Percentiles rank a stretch among this genome's conserved stretches.
phyloP scores from a whole-genome alignment of 75 land plant genomes.

The Cupressus sempervirens region DNA sequence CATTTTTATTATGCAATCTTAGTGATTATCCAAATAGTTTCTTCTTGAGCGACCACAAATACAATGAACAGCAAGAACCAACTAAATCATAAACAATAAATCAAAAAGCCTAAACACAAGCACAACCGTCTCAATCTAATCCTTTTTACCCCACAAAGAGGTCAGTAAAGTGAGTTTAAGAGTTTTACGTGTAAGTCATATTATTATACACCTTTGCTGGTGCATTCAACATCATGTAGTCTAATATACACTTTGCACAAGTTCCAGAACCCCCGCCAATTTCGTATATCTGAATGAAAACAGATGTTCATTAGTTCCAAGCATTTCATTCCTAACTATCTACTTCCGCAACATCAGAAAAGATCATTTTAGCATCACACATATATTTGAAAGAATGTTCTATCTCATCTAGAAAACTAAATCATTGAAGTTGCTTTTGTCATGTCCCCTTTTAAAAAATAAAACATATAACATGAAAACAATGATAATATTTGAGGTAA shows the following conservation, averaged over 20 bases:
- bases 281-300: slow-evolving; percentile 75
- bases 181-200: slow-evolving; percentile 87
- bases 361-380: not conserved
- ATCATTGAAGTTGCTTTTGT: not conserved
- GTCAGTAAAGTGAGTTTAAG: not conserved
- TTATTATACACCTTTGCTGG: slow-evolving; percentile 72
- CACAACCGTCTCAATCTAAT: not conserved
- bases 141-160: not conserved
- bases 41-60: not conserved
- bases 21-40: not conserved
- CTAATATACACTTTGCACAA: slow-evolving; percentile 90
- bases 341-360: not conserved
- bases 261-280: slow-evolving; percentile 99
- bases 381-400: not conserved
- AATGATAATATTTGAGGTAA: too few species aligned
- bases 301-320: not conserved
- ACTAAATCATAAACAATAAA: not conserved
- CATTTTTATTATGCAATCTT: not conserved
- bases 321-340: slow-evolving; percentile 1
- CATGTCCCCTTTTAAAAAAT: too few species aligned
- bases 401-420: not conserved
- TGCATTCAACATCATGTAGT: slow-evolving; percentile 84
- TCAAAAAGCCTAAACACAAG: not conserved
- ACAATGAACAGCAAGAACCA: slow-evolving; percentile 1
- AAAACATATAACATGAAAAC: too few species aligned